These are phyloP conservation scores for Tolypocladium tropicale DNA, from an alignment of 2,329 filamentous ascomycete genomes.

Conservation along the genomic window DNA sequence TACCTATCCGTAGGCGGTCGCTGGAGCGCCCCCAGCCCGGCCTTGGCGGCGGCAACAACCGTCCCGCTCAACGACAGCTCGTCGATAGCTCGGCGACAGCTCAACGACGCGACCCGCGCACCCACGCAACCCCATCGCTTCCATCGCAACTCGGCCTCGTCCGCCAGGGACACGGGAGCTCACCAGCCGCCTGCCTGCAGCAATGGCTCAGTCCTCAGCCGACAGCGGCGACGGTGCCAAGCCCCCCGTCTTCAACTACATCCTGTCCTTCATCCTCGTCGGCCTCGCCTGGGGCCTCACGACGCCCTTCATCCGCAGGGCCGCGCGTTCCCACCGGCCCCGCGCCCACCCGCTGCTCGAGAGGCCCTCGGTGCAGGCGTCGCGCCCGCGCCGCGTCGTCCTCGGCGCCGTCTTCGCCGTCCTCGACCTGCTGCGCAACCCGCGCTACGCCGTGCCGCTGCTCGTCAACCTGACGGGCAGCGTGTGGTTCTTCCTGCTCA, in stretches of 20 bases:
- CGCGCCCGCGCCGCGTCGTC: conserved; percentile 52
- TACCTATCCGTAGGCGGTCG: too few relatives aligned
- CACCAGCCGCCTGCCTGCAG: too few relatives aligned
- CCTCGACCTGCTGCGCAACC: conserved; percentile 67
- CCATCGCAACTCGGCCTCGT: too few relatives aligned
- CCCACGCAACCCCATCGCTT: too few relatives aligned
- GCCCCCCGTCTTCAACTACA: conserved; percentile 55
- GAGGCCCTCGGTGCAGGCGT: conserved; percentile 37
- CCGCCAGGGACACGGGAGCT: too few relatives aligned
- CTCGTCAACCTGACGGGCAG: conserved; percentile 85
- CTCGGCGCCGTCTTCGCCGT: conserved; percentile 64
- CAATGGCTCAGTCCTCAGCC: too few relatives aligned
- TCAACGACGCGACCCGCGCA: too few relatives aligned
- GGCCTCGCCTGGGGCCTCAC: conserved; percentile 90
- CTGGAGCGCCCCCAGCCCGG: too few relatives aligned
- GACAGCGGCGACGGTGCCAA: neutral
- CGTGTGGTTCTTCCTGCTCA: conserved; percentile 92
- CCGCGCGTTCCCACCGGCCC: conserved; percentile 65
- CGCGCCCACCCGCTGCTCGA: conserved; percentile 46
- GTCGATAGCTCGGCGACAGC: too few relatives aligned
- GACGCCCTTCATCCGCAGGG: conserved; percentile 82
- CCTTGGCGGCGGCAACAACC: too few relatives aligned
- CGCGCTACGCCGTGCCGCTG: conserved; percentile 75
- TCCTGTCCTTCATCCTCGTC: conserved; percentile 82
- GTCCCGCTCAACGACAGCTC: too few relatives aligned